Evolutionary conservation across 345 rosid species (phyloP), one percentile per base, ranked within the genome.

Genomic region (Corymbia maculata): DNA sequence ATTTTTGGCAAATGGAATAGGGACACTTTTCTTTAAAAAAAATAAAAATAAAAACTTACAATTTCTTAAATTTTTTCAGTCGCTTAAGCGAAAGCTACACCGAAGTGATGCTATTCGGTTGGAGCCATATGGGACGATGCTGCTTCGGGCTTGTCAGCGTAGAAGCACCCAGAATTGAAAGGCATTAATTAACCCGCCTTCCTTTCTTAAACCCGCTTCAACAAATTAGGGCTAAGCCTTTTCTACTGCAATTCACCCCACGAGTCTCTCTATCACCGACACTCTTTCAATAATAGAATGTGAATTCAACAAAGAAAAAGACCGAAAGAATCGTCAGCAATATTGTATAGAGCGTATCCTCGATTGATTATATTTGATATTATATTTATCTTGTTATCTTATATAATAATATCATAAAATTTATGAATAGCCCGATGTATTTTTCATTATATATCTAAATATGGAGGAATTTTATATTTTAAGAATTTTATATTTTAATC

Each of bases 1-100:
- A 55, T 8, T 2, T 22, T 22, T 0, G 1, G 9, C 21, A 5
- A 22, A 55, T 9, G 28, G 6, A 55, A 55, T 22, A 22, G 4
- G 0, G 11, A 55, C 22, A 10, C 0, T 55, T 55, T 22, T 55
- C 24, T 55, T 10, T 19, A 19, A 53, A 21, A 8, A 8, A 49
- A 49, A 49, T 3, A 6, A 52, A n/a, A 19, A 52, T 0, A 2
- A 53, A 21, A 53, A 53, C 19, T 8, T 21, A 53, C 26, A 53
- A 55, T 55, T 55, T 26, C 26, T 11, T 3, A 55, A 2, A 53
- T 21, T 8, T 36, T 36, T 36, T 36, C 42, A 36, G 42, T 36
- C 42, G 42, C 2, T 36, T 36, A 36, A 36, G 42, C 42, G 42
- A 36, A 36, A 36, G 42, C 42, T 2, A 36, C 42, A 55, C 28